Conservation (phyloP, 257 asterid species). For the Linaria vulgaris region DNA sequence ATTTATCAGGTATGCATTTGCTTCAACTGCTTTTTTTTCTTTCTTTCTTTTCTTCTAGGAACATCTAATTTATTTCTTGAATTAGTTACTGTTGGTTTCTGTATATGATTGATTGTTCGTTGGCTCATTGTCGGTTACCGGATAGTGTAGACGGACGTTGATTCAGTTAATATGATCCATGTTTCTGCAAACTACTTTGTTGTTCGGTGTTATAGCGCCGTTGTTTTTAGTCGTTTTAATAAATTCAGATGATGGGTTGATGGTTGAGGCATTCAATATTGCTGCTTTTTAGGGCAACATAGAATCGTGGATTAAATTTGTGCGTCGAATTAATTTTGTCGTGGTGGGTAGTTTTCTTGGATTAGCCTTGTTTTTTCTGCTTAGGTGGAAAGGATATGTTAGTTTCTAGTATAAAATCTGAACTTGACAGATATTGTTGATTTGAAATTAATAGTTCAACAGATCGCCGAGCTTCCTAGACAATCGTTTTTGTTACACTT, state of each 20-base stretch:
- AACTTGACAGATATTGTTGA: slow-evolving; percentile 6
- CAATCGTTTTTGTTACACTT: not conserved
- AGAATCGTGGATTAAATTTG: not conserved
- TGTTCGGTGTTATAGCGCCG: not conserved
- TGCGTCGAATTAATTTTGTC: slow-evolving; percentile 16
- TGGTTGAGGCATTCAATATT: slow-evolving; percentile 17
- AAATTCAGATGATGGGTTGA: slow-evolving; percentile 2
- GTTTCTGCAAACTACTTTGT: slow-evolving; percentile 8
- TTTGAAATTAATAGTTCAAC: slow-evolving; percentile 10
- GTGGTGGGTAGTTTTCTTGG: not conserved
- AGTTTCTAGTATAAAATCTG: slow-evolving; percentile 4
- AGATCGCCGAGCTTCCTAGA: slow-evolving; percentile 6
- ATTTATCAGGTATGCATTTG: slow-evolving; percentile 36
- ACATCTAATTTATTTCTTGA: not conserved
- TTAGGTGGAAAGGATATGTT: no score
- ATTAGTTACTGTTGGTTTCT: not conserved
- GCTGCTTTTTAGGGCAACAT: slow-evolving; percentile 6
- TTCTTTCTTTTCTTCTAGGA: no score
- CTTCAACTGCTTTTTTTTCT: slow-evolving; percentile 16
- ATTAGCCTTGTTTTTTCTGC: not conserved
- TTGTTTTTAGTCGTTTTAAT: not conserved
- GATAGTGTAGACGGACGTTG: slow-evolving; percentile 22
- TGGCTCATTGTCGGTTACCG: slow-evolving; percentile 21
- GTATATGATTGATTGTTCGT: not conserved
- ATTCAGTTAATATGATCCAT: slow-evolving; percentile 6